These are phyloP conservation scores for Dactylellina cionopaga DNA, from an alignment of 2,329 filamentous ascomycete species.

Conservation along the genomic window DNA sequence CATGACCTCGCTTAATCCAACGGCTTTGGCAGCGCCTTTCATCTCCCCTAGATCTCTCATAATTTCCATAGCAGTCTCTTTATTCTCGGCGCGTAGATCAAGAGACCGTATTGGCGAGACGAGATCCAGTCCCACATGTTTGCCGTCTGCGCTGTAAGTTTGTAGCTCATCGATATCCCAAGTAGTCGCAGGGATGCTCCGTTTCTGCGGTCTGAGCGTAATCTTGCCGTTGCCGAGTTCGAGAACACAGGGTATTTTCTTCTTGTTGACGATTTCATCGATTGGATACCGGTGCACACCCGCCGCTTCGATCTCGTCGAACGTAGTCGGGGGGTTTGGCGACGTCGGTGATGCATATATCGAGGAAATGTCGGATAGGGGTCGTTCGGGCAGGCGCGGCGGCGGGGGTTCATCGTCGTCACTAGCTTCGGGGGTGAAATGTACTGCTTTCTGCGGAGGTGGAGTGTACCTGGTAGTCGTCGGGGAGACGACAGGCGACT, in stretches of 20 bases:
- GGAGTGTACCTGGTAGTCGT: constrained; percentile 24
- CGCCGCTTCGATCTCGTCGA: constrained; percentile 47
- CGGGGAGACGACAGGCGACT: constrained; percentile 10
- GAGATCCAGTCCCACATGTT: constrained; percentile 95
- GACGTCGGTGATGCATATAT: constrained; percentile 39
- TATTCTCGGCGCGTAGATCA: constrained; percentile 95
- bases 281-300: constrained; percentile 55
- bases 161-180: constrained; percentile 95
- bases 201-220: constrained; percentile 86
- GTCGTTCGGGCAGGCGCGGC: constrained; percentile 34
- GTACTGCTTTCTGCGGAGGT: constrained; percentile 43
- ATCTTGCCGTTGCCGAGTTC: constrained; percentile 78
- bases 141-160: constrained; percentile 97
- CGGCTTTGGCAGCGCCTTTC: constrained; percentile 82
- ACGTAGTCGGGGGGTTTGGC: constrained; percentile 45
- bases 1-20: constrained; percentile 82
- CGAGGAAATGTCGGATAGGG: constrained; percentile 33
- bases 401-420: constrained; percentile 43
- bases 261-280: constrained; percentile 57
- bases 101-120: constrained; percentile 91
- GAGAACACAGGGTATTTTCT: constrained; percentile 57
- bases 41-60: constrained; percentile 87
- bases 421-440: constrained; percentile 48
- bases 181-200: constrained; percentile 81
- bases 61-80: constrained; percentile 95